Evolutionary conservation across 257 asterid genomes (phyloP).

Genomic region (Salvia rosmarinus): DNA sequence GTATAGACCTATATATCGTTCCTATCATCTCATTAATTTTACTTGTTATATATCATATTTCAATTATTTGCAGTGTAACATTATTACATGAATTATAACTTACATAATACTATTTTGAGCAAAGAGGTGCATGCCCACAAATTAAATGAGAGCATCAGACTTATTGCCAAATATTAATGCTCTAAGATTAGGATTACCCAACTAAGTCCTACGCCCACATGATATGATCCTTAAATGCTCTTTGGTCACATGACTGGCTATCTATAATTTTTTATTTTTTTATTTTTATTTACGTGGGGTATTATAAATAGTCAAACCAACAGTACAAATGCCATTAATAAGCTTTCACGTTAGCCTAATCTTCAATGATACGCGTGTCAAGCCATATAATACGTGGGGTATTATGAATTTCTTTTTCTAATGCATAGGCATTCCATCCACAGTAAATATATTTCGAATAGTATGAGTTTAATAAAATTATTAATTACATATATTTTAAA

Average conservation of each 20-base stretch:
- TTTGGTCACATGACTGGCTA: neutral
- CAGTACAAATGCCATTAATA: neutral
- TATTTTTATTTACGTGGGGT: neutral
- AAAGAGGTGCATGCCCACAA: slow-evolving; percentile 15
- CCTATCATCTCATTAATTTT: too few relatives aligned
- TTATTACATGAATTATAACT: too few relatives aligned
- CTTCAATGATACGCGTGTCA: neutral
- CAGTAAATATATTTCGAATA: too few relatives aligned
- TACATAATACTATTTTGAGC: slow-evolving; percentile 4
- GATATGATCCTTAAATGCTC: slow-evolving; percentile 26
- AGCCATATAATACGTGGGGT: neutral
- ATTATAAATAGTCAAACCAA: neutral
- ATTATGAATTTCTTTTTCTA: too few relatives aligned
- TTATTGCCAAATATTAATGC: slow-evolving; percentile 12
- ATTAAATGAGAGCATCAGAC: slow-evolving; percentile 27
- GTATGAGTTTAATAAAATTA: too few relatives aligned
- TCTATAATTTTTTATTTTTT: neutral
- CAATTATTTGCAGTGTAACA: too few relatives aligned
- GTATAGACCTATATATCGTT: too few relatives aligned
- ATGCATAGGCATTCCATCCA: too few relatives aligned
- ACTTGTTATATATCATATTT: too few relatives aligned
- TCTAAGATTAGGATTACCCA: neutral
- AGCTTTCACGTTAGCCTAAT: neutral
- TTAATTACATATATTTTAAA: too few relatives aligned
- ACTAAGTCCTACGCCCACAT: slow-evolving; percentile 16